These are phyloP conservation scores for Kurtzmaniella quercitrusa DNA, from an alignment of 1,139 yeast species.

Conservation along the genomic window DNA sequence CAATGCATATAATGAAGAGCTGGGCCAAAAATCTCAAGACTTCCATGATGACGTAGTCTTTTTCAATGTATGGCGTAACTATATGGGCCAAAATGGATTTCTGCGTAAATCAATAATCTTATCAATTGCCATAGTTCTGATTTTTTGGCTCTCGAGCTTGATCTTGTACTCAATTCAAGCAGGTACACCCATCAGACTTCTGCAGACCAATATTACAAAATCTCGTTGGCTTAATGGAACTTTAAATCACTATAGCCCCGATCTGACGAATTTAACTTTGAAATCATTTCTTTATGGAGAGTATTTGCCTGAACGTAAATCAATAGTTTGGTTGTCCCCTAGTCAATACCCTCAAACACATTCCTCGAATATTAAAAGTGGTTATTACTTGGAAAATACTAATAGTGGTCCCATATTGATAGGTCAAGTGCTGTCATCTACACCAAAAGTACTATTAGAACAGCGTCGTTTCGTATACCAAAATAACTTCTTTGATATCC, in stretches of 20 bases:
- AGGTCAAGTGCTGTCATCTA: constrained; percentile 19
- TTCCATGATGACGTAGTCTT: constrained; percentile 5
- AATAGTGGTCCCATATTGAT: constrained; percentile 15
- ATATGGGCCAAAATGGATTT: not conserved
- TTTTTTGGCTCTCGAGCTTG: constrained; percentile 27
- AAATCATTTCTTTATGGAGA: constrained; percentile 21
- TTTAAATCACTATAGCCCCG: constrained; percentile 27
- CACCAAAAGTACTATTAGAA: constrained; percentile 18
- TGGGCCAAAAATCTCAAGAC: constrained; percentile 2
- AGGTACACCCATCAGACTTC: constrained; percentile 14
- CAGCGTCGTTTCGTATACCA: constrained; percentile 26
- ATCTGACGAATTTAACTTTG: constrained; percentile 28
- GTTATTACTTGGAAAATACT: constrained; percentile 25
- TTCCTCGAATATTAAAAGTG: constrained; percentile 15
- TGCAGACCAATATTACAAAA: constrained; percentile 10
- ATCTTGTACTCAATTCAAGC: constrained; percentile 28
- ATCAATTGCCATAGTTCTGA: not conserved
- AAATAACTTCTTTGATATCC: constrained; percentile 30
- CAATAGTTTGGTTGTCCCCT: constrained; percentile 27
- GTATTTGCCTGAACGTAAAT: constrained; percentile 16
- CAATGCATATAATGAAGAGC: constrained; percentile 14
- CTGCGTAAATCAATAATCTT: not conserved
- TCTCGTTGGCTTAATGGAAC: constrained; percentile 21
- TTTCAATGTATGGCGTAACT: constrained; percentile 4
- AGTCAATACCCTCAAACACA: constrained; percentile 26